Evolutionary conservation across 345 rosid genomes (phyloP).

Genomic region (Garcia nutans): DNA sequence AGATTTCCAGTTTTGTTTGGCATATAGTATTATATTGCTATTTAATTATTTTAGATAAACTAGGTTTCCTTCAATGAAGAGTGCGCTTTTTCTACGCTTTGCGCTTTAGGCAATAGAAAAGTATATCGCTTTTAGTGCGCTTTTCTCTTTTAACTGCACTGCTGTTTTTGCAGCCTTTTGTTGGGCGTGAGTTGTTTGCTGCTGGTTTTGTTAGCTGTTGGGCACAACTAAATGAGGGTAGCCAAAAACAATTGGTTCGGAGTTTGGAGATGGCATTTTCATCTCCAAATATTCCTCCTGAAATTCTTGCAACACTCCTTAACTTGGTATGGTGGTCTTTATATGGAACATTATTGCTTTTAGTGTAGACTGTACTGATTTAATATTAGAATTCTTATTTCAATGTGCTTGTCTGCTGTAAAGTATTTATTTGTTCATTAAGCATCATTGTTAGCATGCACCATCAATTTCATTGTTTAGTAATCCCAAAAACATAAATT

Average conservation of each 20-base stretch:
- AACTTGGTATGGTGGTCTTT: conserved; percentile 57
- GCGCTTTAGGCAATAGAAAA: no score
- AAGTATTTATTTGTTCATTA: not conserved
- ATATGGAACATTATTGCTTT: not conserved
- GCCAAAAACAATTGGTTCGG: conserved; percentile 88
- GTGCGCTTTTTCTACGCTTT: no score
- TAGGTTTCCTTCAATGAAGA: no score
- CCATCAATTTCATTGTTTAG: not conserved
- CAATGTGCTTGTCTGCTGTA: not conserved
- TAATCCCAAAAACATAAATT: not conserved
- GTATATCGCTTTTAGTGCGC: no score
- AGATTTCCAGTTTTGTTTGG: no score
- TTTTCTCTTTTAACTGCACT: no score
- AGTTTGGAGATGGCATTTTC: conserved; percentile 99
- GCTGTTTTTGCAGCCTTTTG: conserved; percentile 75
- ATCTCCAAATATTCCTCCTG: conserved; percentile 96
- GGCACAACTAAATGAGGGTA: conserved; percentile 78
- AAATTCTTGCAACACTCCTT: conserved; percentile 93
- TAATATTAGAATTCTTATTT: not conserved
- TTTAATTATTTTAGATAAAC: no score
- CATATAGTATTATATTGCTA: no score
- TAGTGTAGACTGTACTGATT: not conserved
- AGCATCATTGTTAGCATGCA: not conserved
- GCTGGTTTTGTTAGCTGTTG: conserved; percentile 99
- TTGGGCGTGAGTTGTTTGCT: conserved; percentile 97